phyloP scores from a whole-genome alignment of 768 basidiomycete species.

The Naganishia onofrii region DNA sequence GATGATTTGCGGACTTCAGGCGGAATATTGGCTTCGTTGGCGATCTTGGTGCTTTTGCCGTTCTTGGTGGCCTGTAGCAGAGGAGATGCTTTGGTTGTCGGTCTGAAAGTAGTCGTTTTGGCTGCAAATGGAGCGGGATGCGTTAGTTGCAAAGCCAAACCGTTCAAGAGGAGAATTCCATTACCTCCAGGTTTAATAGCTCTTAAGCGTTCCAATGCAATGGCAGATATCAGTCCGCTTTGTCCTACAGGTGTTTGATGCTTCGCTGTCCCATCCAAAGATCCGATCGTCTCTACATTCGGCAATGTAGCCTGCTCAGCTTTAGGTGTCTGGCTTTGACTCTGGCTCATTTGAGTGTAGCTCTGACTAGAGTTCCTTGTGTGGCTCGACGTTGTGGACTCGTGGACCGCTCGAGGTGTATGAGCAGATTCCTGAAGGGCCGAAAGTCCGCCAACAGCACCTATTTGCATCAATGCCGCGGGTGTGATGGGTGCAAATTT shows the following conservation, averaged over 20 bases:
- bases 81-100: constrained; percentile 6
- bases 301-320: constrained; percentile 10
- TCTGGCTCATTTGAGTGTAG: not conserved
- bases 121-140: not conserved
- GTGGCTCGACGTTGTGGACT: not conserved
- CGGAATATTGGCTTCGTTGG: constrained; percentile 37
- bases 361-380: not conserved
- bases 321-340: constrained; percentile 8
- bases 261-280: not conserved
- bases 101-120: constrained; percentile 17
- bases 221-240: constrained; percentile 2
- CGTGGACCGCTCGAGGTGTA: constrained; percentile 3
- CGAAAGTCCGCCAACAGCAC: constrained; percentile 53
- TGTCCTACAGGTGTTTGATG: not conserved
- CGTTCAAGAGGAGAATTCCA: not conserved
- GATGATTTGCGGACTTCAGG: constrained; percentile 52
- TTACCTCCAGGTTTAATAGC: constrained; percentile 24
- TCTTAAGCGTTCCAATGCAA: constrained; percentile 11
- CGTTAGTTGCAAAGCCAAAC: not conserved
- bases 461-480: constrained; percentile 86
- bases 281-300: not conserved
- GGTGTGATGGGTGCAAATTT: constrained; percentile 75
- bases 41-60: constrained; percentile 28
- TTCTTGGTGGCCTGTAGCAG: constrained; percentile 33
- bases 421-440: not conserved